Evolutionary conservation across 2,329 filamentous ascomycete species (phyloP), one percentile per base, ranked within the genome.

Genomic region (Fusarium irregulare): DNA sequence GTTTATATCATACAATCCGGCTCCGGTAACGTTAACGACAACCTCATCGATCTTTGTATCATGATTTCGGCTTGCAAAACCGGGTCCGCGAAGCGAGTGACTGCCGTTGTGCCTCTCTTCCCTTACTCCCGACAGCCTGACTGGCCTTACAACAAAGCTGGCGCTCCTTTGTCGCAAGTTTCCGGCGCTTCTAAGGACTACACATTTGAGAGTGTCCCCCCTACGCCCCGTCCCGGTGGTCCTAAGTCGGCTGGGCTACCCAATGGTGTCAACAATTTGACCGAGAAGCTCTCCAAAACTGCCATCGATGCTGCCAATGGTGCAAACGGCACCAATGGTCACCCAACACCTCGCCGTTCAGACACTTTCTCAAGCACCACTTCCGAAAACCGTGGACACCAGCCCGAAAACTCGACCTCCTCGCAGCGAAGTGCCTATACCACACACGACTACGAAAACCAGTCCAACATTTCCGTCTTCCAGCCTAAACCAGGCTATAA

Each of bases 61-160:
- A 97, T 96, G 83, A 95, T 98, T 75, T 97, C 93, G n/a, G 96
- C 96, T 66, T 98, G 96, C 89, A 97, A 97, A 83, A 90, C 92
- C 14, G 94, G 94, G 74, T 98, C 94, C 42, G 96, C 96, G 30
- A 93, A 92, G 80, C 88, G 93, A 75, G 94, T 99, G 76, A 98
- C 95, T 44, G 96, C 93, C 56, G 94, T 99, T 48, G 89, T 98
- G 49, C 96, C 96, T 41, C 87, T 98, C 57, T 99, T 99, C 82
- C 96, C 96, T 2, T 99, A 99, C 84, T 97, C 94, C 64, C 89
- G 96, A 76, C 96, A 99, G 80, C 95, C 93, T 72, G 96, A 99
- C 78, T 90, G 98, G 66, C 96, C 96, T 20, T 99, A 98, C 85
- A 97, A 97, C 85, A 98, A 98, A 84, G 85, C 90, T 42, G 96